These are phyloP conservation scores for Talaromyces sp. DNA, from an alignment of 2,329 filamentous ascomycete genomes.

Conservation along the genomic window DNA sequence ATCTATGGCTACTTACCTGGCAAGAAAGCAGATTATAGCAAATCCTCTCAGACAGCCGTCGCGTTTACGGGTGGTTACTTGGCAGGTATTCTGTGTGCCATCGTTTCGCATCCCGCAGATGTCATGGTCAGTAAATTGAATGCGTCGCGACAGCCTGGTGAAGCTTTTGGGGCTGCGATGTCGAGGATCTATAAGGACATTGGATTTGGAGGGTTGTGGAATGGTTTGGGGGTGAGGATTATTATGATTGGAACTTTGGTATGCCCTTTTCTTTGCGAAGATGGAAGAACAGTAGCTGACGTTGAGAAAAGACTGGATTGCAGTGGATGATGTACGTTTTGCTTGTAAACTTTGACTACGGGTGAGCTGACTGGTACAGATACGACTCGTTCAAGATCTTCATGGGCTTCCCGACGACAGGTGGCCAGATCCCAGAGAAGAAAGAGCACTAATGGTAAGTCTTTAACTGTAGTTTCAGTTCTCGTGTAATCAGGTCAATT, in stretches of 20 bases:
- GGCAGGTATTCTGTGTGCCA: slow-evolving; percentile 82
- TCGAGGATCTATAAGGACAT: slow-evolving; percentile 81
- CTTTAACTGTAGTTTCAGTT: neutral
- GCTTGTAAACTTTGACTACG: neutral
- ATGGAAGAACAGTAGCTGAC: neutral
- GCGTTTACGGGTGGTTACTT: slow-evolving; percentile 81
- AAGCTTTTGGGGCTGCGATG: slow-evolving; percentile 73
- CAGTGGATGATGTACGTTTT: slow-evolving; percentile 86
- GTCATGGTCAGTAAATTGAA: slow-evolving; percentile 95
- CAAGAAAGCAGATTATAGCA: slow-evolving; percentile 73
- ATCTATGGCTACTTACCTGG: slow-evolving; percentile 78
- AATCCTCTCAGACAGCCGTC: slow-evolving; percentile 77
- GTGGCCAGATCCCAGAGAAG: slow-evolving; percentile 51
- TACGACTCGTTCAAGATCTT: slow-evolving; percentile 83
- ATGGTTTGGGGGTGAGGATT: slow-evolving; percentile 79
- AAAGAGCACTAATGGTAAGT: slow-evolving; percentile 34
- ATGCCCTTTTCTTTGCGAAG: neutral
- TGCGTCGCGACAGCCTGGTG: slow-evolving; percentile 69
- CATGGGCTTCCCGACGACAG: slow-evolving; percentile 82
- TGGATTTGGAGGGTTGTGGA: slow-evolving; percentile 86
- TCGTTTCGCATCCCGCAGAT: slow-evolving; percentile 75
- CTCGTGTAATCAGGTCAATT: neutral
- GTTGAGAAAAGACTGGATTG: slow-evolving; percentile 59
- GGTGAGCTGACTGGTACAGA: slow-evolving; percentile 30
- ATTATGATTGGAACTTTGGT: slow-evolving; percentile 78